Percentiles rank a stretch among this genome's conserved stretches.
Evolutionary conservation across 2,329 filamentous ascomycete genomes (phyloP).

Genomic region (Calonectria fujianensis): DNA sequence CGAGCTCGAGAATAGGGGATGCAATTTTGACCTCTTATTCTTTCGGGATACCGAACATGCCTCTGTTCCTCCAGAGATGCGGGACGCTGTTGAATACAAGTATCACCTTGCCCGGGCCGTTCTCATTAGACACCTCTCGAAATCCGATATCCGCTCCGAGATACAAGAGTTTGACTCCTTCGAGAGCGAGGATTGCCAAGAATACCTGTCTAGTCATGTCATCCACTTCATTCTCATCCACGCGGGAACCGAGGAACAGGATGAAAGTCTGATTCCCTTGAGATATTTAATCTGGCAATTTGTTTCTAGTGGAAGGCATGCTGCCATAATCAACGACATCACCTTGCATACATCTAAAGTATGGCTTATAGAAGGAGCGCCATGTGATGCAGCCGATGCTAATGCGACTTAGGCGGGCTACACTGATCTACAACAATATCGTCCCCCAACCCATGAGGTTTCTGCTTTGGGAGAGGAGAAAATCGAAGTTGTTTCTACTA

Average conservation of each 20-base stretch:
- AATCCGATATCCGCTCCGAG: constrained; percentile 43
- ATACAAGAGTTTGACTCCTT: constrained; percentile 68
- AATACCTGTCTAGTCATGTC: constrained; percentile 72
- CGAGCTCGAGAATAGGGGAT: constrained; percentile 77
- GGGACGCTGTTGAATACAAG: constrained; percentile 60
- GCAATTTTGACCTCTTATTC: constrained; percentile 83
- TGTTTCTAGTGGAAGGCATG: constrained; percentile 73
- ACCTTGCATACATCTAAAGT: constrained; percentile 80
- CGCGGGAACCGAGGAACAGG: constrained; percentile 69
- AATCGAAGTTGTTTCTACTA: neutral
- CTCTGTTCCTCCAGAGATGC: constrained; percentile 69
- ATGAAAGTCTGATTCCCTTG: constrained; percentile 67
- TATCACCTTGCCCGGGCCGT: constrained; percentile 78
- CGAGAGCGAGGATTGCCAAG: constrained; percentile 68
- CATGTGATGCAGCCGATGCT: neutral
- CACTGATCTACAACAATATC: neutral
- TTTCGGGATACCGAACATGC: constrained; percentile 75
- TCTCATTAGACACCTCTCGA: constrained; percentile 77
- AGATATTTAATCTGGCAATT: constrained; percentile 62
- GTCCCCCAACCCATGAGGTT: neutral
- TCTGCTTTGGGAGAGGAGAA: neutral
- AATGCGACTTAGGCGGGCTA: constrained; percentile 29
- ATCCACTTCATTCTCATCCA: constrained; percentile 82
- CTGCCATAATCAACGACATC: constrained; percentile 78
- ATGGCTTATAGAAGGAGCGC: constrained; percentile 28